Evolutionary conservation across 768 basidiomycete species (phyloP), one percentile per base, ranked within the genome.

Genomic region (Phanerochaete sordida): DNA sequence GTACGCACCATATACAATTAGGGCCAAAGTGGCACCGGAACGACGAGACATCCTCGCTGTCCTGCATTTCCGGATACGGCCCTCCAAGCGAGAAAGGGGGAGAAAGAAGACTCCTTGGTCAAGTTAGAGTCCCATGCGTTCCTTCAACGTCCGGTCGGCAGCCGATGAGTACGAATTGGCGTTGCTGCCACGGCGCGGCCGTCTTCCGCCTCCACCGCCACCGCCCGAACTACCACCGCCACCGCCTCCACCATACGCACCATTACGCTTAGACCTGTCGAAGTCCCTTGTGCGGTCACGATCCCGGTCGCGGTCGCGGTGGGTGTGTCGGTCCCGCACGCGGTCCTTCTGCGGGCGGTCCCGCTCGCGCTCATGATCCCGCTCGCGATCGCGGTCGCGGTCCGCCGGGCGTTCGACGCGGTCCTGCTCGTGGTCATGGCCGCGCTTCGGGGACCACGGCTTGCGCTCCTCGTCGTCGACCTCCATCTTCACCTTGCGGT

Each of bases 71-170:
- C 56, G 39, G 35, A 21, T 33, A 23, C 19, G 33, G 48, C 15
- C 50, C 57, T 24, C 57, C 43, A 53, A 39, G 59, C 48, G 53
- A 61, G 48, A 60, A 49, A 62, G 53, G 56, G n/a, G n/a, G 61
- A 46, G 53, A 45, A 53, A 54, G 56, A 45, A 50, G 50, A 54
- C 35, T 43, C 55, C 59, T 48, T 62, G 64, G 58, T 56, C 60
- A 55, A 47, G 48, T 66, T 81, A 90, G 45, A 91, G 79, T 72
- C 91, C 91, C 86, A 93, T 82, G 69, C 91, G 78, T 74, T 92
- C 89, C 72, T 86, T 88, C 78, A 93, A 85, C 79, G 91, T 90
- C 83, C 90, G 90, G 78, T 89, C 87, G 47, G 77, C 77, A 63
- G 76, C 73, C 16, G 64, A 62, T 35, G 65, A 61, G 45, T 56